Conservation (phyloP, 1,139 yeast genomes). For the Yamadazyma dushanensis region DNA sequence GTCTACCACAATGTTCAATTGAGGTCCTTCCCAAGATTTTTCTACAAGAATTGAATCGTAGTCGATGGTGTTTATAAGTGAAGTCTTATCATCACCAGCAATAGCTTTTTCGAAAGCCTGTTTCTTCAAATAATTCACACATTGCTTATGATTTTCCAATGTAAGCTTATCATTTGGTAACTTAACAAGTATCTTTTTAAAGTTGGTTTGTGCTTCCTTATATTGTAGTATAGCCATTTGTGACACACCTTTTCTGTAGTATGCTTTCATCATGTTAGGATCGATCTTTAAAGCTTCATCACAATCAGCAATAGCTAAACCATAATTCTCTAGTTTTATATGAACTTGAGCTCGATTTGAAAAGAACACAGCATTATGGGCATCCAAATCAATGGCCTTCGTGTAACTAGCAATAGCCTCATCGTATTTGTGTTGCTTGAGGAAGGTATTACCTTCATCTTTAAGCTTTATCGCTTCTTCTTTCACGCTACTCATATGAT, state of each 20-base stretch:
- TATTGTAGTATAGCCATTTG: conserved; percentile 74
- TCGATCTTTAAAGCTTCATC: conserved; percentile 68
- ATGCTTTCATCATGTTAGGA: conserved; percentile 69
- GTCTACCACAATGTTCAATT: conserved; percentile 40
- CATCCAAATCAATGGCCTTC: conserved; percentile 70
- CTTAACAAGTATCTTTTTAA: conserved; percentile 58
- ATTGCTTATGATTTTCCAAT: conserved; percentile 58
- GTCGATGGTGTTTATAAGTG: conserved; percentile 40
- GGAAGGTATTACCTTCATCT: conserved; percentile 69
- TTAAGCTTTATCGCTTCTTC: conserved; percentile 52
- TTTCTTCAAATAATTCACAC: conserved; percentile 66
- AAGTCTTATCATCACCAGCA: conserved; percentile 54
- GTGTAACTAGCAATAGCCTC: conserved; percentile 74
- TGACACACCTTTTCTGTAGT: conserved; percentile 83
- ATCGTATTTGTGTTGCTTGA: conserved; percentile 61
- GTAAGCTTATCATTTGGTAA: conserved; percentile 77
- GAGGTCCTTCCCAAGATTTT: conserved; percentile 66
- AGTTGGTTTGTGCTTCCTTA: conserved; percentile 71
- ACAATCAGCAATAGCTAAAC: conserved; percentile 79
- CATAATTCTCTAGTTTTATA: conserved; percentile 82
- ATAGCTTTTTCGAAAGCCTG: conserved; percentile 88
- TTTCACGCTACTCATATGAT: conserved; percentile 1
- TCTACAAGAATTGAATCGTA: conserved; percentile 56
- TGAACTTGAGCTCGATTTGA: conserved; percentile 92
- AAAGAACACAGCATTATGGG: conserved; percentile 68